phyloP scores from a whole-genome alignment of 768 basidiomycete genomes.

The Rhizopogon roseolus region DNA sequence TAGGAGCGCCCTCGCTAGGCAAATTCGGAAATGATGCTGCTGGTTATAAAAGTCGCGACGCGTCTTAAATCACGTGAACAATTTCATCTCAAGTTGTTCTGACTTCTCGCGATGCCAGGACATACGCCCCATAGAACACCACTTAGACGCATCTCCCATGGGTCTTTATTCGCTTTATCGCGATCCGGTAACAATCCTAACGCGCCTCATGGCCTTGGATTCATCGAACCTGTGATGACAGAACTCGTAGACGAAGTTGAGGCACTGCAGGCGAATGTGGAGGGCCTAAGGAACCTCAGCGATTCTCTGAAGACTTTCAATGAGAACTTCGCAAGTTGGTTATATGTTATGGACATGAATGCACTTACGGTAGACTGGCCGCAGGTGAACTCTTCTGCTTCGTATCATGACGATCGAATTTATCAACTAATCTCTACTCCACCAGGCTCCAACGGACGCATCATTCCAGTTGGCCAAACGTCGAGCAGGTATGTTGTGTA shows the following conservation, averaged over 20 bases:
- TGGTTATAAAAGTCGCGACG: background rate
- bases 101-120: slow-evolving; percentile 7
- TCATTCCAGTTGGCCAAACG: slow-evolving; percentile 56
- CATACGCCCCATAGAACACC: slow-evolving; percentile 71
- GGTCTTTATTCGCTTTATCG: slow-evolving; percentile 83
- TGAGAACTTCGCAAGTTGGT: slow-evolving; percentile 87
- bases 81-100: background rate
- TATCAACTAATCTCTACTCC: background rate
- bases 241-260: slow-evolving; percentile 91
- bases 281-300: slow-evolving; percentile 66
- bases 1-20: no score
- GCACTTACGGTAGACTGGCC: slow-evolving; percentile 92
- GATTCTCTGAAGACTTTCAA: slow-evolving; percentile 82
- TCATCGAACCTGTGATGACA: slow-evolving; percentile 77
- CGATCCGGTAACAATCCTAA: slow-evolving; percentile 63
- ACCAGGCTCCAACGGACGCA: slow-evolving; percentile 53
- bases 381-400: slow-evolving; percentile 44
- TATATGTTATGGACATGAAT: slow-evolving; percentile 94
- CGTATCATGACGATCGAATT: background rate
- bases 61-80: background rate
- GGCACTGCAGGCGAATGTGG: slow-evolving; percentile 68
- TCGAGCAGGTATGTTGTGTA: slow-evolving; percentile 47
- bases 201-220: slow-evolving; percentile 80
- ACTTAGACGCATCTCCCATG: slow-evolving; percentile 84
- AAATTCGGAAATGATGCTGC: no score